These are phyloP conservation scores for Aspergillus bombycis DNA, from an alignment of 2,329 filamentous ascomycete species.

Conservation along the genomic window DNA sequence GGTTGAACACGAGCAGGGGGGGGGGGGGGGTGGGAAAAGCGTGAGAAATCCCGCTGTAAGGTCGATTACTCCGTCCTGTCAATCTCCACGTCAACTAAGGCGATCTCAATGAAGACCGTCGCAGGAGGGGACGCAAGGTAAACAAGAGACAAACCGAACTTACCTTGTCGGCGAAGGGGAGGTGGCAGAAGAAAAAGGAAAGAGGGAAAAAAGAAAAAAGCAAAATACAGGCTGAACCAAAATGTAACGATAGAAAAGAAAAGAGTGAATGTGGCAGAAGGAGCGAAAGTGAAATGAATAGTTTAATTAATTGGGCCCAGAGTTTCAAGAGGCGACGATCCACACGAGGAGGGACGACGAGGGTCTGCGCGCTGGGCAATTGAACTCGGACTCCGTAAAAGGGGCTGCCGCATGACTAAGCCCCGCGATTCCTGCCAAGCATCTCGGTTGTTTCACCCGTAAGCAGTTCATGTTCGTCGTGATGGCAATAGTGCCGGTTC, in stretches of 20 bases:
- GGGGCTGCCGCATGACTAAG: slow-evolving; percentile 41
- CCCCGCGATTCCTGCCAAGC: slow-evolving; percentile 21
- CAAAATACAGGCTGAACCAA: background rate
- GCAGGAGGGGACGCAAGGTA: slow-evolving; percentile 12
- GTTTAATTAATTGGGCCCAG: slow-evolving; percentile 18
- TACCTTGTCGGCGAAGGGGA: slow-evolving; percentile 14
- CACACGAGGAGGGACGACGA: slow-evolving; percentile 20
- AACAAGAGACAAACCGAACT: slow-evolving; percentile 19
- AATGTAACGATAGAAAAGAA: slow-evolving; percentile 7
- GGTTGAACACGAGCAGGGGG: slow-evolving; percentile 8
- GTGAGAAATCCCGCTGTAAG: slow-evolving; percentile 2
- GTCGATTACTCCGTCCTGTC: slow-evolving; percentile 13
- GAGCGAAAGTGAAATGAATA: slow-evolving; percentile 9
- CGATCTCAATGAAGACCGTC: slow-evolving; percentile 14
- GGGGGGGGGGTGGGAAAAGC: background rate
- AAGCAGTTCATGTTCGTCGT: slow-evolving; percentile 1
- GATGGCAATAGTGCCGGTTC: background rate
- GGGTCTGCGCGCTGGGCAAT: slow-evolving; percentile 1
- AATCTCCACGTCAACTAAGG: slow-evolving; percentile 18
- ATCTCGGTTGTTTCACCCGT: slow-evolving; percentile 20
- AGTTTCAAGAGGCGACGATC: slow-evolving; percentile 21
- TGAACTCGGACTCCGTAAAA: slow-evolving; percentile 33
- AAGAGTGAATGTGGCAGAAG: slow-evolving; percentile 12
- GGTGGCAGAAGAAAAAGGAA: background rate
- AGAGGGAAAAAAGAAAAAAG: background rate